These are phyloP conservation scores for Pichia norvegensis DNA, from an alignment of 1,139 yeast species.

Conservation along the genomic window DNA sequence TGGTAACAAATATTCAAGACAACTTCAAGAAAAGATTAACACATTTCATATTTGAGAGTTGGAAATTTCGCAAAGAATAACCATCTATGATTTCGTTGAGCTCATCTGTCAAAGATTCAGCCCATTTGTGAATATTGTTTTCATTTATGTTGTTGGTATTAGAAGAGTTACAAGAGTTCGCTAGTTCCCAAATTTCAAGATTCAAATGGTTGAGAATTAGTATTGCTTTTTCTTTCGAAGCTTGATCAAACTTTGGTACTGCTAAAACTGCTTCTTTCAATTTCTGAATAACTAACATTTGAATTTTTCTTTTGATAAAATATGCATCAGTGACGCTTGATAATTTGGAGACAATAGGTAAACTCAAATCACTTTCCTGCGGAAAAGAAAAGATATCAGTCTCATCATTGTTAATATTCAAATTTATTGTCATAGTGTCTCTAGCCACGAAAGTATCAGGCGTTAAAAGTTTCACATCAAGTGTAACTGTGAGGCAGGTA, in stretches of 20 bases:
- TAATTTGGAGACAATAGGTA: conserved; percentile 26
- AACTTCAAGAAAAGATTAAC: conserved; percentile 8
- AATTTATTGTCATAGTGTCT: conserved; percentile 4
- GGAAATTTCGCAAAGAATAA: conserved; percentile 24
- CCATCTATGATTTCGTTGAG: conserved; percentile 22
- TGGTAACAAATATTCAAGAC: neutral
- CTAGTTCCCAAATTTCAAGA: conserved; percentile 20
- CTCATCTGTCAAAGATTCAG: conserved; percentile 15
- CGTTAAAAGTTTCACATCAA: conserved; percentile 4
- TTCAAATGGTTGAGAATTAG: conserved; percentile 10
- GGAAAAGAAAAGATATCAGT: too few relatives aligned
- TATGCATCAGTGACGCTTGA: conserved; percentile 30
- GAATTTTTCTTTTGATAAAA: conserved; percentile 31
- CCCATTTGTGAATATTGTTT: conserved; percentile 20
- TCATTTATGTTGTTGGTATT: conserved; percentile 17
- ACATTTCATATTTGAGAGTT: conserved; percentile 17
- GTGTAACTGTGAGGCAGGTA: conserved; percentile 1
- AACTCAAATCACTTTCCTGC: conserved; percentile 5
- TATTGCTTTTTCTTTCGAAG: conserved; percentile 18
- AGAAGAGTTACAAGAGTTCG: conserved; percentile 18
- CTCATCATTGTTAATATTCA: conserved; percentile 7
- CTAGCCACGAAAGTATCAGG: conserved; percentile 2
- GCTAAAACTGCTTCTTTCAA: conserved; percentile 18
- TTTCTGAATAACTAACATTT: conserved; percentile 27
- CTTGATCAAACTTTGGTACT: conserved; percentile 8